Conservation (phyloP, 1,139 yeast species). For the Candida pseudoviswanathii region DNA sequence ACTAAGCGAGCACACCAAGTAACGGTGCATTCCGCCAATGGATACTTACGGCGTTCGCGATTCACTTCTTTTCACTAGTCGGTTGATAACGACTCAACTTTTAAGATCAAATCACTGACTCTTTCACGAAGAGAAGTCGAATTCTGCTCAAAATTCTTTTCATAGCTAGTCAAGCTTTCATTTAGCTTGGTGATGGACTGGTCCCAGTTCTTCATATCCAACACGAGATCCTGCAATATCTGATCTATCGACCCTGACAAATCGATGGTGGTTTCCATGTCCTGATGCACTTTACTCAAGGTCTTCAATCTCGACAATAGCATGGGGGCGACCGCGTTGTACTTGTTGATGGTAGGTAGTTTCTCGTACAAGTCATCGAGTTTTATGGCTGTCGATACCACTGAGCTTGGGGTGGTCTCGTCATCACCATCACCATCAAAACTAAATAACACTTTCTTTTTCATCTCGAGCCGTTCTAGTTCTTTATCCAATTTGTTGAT, state of each 20-base stretch:
- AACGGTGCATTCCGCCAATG: background rate
- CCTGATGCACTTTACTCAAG: conserved; percentile 47
- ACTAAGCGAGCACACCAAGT: conserved; percentile 1
- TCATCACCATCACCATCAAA: conserved; percentile 3
- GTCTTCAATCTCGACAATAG: conserved; percentile 46
- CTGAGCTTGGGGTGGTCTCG: background rate
- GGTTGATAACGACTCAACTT: conserved; percentile 8
- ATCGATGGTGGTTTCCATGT: conserved; percentile 30
- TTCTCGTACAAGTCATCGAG: conserved; percentile 40
- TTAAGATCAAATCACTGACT: conserved; percentile 15
- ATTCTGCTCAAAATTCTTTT: conserved; percentile 18
- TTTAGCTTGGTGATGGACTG: conserved; percentile 38
- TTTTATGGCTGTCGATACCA: conserved; percentile 19
- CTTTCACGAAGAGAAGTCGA: conserved; percentile 16
- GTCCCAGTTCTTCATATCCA: conserved; percentile 46
- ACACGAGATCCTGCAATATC: conserved; percentile 32
- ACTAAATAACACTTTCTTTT: conserved; percentile 16
- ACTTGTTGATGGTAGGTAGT: conserved; percentile 38
- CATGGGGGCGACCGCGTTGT: conserved; percentile 39
- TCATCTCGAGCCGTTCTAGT: conserved; percentile 20
- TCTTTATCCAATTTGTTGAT: conserved; percentile 19
- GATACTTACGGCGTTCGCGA: background rate
- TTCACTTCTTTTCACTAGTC: background rate
- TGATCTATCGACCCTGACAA: conserved; percentile 37
- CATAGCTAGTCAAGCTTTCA: conserved; percentile 30